Evolutionary conservation across 257 asterid species (phyloP).

Genomic region (Salvia miltiorrhiza): DNA sequence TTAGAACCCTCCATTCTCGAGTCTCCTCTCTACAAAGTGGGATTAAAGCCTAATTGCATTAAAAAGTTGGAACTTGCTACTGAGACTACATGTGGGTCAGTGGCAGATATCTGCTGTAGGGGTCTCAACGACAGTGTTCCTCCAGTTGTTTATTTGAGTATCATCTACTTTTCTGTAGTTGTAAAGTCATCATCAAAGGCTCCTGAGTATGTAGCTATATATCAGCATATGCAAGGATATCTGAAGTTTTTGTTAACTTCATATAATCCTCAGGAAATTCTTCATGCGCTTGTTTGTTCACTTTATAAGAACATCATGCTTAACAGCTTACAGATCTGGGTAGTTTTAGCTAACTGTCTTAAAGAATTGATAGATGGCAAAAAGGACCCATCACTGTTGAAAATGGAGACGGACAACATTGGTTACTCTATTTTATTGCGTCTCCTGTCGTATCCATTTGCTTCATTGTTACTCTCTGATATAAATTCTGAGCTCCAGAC

Average conservation of each 20-base stretch:
- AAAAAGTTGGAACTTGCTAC: conserved; percentile 30
- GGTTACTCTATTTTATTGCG: conserved; percentile 38
- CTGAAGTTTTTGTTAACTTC: conserved; percentile 45
- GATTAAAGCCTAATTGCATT: conserved; percentile 31
- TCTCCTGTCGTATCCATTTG: conserved; percentile 61
- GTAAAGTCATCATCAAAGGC: conserved; percentile 29
- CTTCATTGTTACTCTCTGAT: conserved; percentile 33
- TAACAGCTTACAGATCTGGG: conserved; percentile 50
- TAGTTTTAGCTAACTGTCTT: conserved; percentile 46
- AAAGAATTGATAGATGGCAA: conserved; percentile 38
- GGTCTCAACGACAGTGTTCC: conserved; percentile 47
- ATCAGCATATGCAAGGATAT: conserved; percentile 37
- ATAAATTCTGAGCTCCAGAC: conserved; percentile 33
- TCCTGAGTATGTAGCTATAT: conserved; percentile 33
- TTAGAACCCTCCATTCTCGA: conserved; percentile 57
- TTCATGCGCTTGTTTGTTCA: conserved; percentile 40
- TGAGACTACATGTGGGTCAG: conserved; percentile 26
- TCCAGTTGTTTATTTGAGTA: conserved; percentile 47
- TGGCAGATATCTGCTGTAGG: conserved; percentile 29
- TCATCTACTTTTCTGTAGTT: conserved; percentile 48
- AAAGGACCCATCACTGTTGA: conserved; percentile 25
- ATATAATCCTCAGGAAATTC: conserved; percentile 45
- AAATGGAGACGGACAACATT: conserved; percentile 29
- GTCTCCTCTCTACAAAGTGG: conserved; percentile 71
- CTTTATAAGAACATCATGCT: conserved; percentile 32